phyloP scores from a whole-genome alignment of 2,329 filamentous ascomycete genomes.

The Aspergillus sp. region DNA sequence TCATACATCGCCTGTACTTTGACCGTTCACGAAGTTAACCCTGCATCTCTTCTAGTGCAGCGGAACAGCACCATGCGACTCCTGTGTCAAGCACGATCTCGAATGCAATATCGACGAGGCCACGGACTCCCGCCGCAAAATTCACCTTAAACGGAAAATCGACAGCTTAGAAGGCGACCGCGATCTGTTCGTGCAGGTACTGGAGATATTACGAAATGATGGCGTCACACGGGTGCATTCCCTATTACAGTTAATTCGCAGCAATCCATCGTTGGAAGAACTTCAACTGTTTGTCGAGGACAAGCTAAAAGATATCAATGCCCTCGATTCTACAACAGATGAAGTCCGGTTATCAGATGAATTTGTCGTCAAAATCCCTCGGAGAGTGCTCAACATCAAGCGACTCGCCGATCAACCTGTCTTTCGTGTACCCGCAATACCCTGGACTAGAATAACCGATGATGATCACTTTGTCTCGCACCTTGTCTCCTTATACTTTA shows the following conservation, averaged over 20 bases:
- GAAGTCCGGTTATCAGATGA: not conserved
- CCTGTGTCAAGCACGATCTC: conserved; percentile 23
- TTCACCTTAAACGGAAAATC: conserved; percentile 26
- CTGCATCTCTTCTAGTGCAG: conserved; percentile 31
- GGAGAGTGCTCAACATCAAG: not conserved
- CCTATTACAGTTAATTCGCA: conserved; percentile 27
- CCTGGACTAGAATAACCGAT: conserved; percentile 37
- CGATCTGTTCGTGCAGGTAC: conserved; percentile 22
- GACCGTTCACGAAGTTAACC: not conserved
- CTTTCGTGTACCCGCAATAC: conserved; percentile 23
- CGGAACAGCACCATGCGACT: conserved; percentile 26
- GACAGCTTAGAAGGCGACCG: conserved; percentile 27
- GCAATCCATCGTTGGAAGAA: conserved; percentile 27
- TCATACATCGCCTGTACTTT: no score
- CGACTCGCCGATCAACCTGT: conserved; percentile 18
- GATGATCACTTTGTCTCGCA: conserved; percentile 36
- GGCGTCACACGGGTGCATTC: conserved; percentile 13
- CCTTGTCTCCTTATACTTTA: conserved; percentile 28
- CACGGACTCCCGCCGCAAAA: conserved; percentile 27
- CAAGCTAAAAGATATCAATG: not conserved
- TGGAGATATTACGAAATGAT: conserved; percentile 24
- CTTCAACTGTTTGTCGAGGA: conserved; percentile 19
- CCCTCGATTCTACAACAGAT: not conserved
- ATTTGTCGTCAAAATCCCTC: not conserved
- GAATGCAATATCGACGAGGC: conserved; percentile 26